Percentiles rank a stretch among this genome's conserved stretches.
These are phyloP conservation scores for Pestalotiopsis sp. DNA, from an alignment of 2,329 filamentous ascomycete genomes.

Conservation along the genomic window DNA sequence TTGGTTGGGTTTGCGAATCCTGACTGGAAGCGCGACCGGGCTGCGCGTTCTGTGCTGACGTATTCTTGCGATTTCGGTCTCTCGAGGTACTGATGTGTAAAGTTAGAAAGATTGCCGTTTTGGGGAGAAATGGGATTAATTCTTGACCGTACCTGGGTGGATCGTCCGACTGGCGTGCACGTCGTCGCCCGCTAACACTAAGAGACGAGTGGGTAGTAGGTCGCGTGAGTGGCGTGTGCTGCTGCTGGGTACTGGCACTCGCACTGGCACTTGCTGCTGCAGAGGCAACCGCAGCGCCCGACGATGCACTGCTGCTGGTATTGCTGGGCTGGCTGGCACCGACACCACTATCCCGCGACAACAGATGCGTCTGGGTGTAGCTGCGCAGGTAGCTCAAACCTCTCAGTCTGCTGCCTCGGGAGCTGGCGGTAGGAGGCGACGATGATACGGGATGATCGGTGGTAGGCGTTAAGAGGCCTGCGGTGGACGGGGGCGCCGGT, in stretches of 20 bases:
- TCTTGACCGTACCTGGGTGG: neutral
- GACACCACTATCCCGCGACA: conserved; percentile 15
- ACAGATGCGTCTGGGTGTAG: conserved; percentile 18
- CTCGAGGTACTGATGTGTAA: neutral
- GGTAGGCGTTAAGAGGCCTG: conserved; percentile 30
- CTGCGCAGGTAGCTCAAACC: conserved; percentile 30
- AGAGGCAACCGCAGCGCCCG: neutral
- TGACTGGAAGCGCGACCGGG: neutral
- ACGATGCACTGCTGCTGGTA: neutral
- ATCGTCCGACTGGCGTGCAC: neutral
- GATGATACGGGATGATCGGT: conserved; percentile 24
- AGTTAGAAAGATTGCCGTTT: neutral
- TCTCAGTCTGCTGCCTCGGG: conserved; percentile 27
- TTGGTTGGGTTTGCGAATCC: neutral
- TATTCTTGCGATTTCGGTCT: conserved; percentile 1
- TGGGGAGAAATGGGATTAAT: neutral
- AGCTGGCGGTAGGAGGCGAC: conserved; percentile 19
- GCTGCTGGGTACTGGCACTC: neutral
- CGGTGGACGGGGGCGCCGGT: conserved; percentile 28
- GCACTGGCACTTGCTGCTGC: neutral
- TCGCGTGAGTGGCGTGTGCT: conserved; percentile 7
- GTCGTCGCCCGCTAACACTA: conserved; percentile 7
- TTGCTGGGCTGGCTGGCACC: neutral
- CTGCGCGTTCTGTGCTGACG: conserved; percentile 3
- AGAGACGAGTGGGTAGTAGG: conserved; percentile 4